phyloP scores from a whole-genome alignment of 108 stramenopile genomes.

The Schizochytrium sp. region DNA sequence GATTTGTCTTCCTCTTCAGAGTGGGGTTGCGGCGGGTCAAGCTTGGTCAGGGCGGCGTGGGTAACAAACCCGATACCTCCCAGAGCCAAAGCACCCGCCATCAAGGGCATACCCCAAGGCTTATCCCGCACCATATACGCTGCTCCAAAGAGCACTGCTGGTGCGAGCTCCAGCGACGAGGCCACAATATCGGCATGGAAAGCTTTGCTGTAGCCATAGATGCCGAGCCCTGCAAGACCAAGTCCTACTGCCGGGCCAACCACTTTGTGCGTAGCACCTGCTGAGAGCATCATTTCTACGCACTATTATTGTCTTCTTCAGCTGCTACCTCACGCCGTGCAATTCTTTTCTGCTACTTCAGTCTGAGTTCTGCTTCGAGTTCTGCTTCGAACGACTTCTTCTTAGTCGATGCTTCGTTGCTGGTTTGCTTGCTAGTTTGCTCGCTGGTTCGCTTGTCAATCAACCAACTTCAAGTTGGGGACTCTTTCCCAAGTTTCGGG shows the following conservation, averaged over 20 bases:
- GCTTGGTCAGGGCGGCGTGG: background rate
- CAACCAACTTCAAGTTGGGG: too few relatives aligned
- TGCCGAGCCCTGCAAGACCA: background rate
- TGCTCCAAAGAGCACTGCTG: slow-evolving; percentile 20
- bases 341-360: too few relatives aligned
- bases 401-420: too few relatives aligned
- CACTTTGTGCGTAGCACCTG: too few relatives aligned
- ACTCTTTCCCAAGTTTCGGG: too few relatives aligned
- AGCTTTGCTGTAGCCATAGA: slow-evolving; percentile 12
- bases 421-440: too few relatives aligned
- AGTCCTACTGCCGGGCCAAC: background rate
- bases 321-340: too few relatives aligned
- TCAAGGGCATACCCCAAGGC: slow-evolving; percentile 16
- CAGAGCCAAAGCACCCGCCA: background rate
- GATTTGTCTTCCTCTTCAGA: background rate
- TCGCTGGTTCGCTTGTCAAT: too few relatives aligned
- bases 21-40: background rate
- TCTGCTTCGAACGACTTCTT: too few relatives aligned
- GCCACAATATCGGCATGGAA: slow-evolving; percentile 5
- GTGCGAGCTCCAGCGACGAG: slow-evolving; percentile 10
- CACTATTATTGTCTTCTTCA: too few relatives aligned
- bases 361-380: too few relatives aligned
- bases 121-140: slow-evolving; percentile 7
- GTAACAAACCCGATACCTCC: background rate
- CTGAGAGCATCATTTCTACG: too few relatives aligned